Evolutionary conservation across 2,329 filamentous ascomycete genomes (phyloP).

Genomic region (Fusarium longipes): DNA sequence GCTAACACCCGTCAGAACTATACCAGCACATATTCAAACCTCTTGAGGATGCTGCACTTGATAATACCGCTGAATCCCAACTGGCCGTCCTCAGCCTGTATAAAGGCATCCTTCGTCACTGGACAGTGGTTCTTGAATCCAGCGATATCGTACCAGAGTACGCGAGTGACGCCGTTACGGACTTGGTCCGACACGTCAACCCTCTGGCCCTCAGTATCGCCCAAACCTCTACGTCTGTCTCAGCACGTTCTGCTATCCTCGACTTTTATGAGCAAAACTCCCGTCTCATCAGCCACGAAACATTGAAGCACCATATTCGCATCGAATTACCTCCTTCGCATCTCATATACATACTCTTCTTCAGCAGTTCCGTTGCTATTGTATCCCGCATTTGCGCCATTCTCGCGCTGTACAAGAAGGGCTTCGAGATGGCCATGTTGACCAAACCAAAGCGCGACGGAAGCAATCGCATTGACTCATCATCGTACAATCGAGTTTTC

Average conservation of each 20-base stretch:
- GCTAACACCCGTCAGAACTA: constrained; percentile 58
- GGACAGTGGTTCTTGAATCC: constrained; percentile 61
- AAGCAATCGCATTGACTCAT: constrained; percentile 48
- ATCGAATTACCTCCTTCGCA: constrained; percentile 75
- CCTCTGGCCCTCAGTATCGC: constrained; percentile 68
- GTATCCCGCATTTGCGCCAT: constrained; percentile 77
- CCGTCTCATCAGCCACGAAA: constrained; percentile 63
- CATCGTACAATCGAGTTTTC: constrained; percentile 66
- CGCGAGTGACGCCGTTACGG: constrained; percentile 53
- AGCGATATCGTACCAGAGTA: constrained; percentile 51
- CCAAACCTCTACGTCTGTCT: constrained; percentile 60
- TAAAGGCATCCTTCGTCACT: constrained; percentile 71
- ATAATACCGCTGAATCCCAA: constrained; percentile 64
- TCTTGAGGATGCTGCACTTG: constrained; percentile 63
- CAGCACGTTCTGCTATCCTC: constrained; percentile 67
- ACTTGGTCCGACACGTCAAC: constrained; percentile 63
- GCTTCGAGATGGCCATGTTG: constrained; percentile 74
- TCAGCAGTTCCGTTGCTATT: constrained; percentile 70
- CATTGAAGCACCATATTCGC: constrained; percentile 65
- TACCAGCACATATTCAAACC: constrained; percentile 60
- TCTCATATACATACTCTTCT: constrained; percentile 77
- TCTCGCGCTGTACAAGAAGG: constrained; percentile 77
- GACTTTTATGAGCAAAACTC: constrained; percentile 76
- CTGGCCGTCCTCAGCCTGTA: constrained; percentile 74
- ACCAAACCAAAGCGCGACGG: constrained; percentile 50